phyloP scores from a whole-genome alignment of 805 yeast species.

The Hemisphaericaspora nanyangensis region DNA sequence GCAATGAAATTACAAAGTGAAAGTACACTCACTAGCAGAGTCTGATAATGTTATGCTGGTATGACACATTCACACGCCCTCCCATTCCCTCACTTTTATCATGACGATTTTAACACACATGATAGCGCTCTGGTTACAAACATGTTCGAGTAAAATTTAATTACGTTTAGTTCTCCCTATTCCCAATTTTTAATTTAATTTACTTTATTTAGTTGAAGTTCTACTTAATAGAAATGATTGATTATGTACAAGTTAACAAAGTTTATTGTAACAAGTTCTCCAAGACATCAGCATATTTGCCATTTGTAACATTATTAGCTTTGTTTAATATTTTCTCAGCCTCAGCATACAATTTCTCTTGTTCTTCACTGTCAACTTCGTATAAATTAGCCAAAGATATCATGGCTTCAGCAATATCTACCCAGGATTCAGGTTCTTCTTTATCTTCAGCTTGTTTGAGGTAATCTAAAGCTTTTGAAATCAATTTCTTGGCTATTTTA shows the following conservation, averaged over 20 bases:
- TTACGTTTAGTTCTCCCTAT: no score
- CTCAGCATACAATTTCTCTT: slow-evolving; percentile 57
- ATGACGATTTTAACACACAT: no score
- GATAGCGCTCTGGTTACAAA: no score
- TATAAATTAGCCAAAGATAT: slow-evolving; percentile 74
- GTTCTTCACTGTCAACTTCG: slow-evolving; percentile 62
- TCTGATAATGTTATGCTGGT: slow-evolving; percentile 23
- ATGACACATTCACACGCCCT: background rate
- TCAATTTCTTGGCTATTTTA: slow-evolving; percentile 43
- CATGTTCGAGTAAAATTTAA: no score
- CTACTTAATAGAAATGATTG: background rate
- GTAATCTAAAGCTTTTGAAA: slow-evolving; percentile 52
- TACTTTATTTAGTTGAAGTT: no score
- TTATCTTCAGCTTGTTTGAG: slow-evolving; percentile 59
- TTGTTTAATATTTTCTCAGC: slow-evolving; percentile 67
- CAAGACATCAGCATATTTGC: slow-evolving; percentile 62
- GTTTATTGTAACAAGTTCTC: slow-evolving; percentile 39
- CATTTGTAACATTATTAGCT: slow-evolving; percentile 80
- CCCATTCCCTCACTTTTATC: background rate
- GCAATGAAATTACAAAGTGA: slow-evolving; percentile 80
- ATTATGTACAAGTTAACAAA: background rate
- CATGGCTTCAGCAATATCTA: slow-evolving; percentile 78
- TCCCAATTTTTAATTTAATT: no score
- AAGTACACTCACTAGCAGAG: slow-evolving; percentile 76
- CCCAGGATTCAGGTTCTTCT: slow-evolving; percentile 80